Evolutionary conservation across 768 basidiomycete species (phyloP), one percentile per base, ranked within the genome.

Genomic region (Podaxis sp.): DNA sequence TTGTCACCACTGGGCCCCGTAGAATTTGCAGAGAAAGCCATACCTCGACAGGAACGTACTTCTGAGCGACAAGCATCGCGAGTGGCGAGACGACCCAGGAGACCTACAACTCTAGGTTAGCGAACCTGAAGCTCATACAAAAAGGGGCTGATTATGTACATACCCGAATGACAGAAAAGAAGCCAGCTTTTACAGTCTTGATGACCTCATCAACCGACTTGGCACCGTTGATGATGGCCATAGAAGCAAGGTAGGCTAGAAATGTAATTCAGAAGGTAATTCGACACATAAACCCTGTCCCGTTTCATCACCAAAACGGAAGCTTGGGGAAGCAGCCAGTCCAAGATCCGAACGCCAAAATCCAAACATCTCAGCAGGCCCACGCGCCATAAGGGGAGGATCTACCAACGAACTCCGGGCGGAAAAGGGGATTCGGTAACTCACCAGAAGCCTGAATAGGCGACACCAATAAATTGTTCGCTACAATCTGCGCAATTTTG

Each of bases 201-300:
- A 82, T 66, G 53, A 95, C 78, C 26, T 89, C 87, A 40, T 86
- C 80, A 7, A 83, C 65, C 8, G 88, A 85, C 66, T 81, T 84
- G 17, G 92, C 91, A 40, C 94, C 94, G 63, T 88, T 88, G 65
- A 96, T 94, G 39, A 95, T 73, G 1, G 94, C 91, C 86, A 93
- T 90, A 26, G 86, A 91, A 0, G 89, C 80, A 36, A 96, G 81
- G 73, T 85, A 93, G 3, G 84, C 92, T 89, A 64, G 46, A 22
- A 24, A 5, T 19, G 3, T 26, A 3, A 36, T 28, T 40, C 17
- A 46, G 12, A 33, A 12, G 28, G 48, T 30, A 48, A 9, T 33
- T 42, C 4, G 6, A 30, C 17, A 42, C 19, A 40, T 13, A 19
- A 24, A 28, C 24, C 40, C 44, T n/a, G n/a, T 46, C 33, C 33